phyloP scores from a whole-genome alignment of 306 rosid genomes.

The Ormosia emarginata region DNA sequence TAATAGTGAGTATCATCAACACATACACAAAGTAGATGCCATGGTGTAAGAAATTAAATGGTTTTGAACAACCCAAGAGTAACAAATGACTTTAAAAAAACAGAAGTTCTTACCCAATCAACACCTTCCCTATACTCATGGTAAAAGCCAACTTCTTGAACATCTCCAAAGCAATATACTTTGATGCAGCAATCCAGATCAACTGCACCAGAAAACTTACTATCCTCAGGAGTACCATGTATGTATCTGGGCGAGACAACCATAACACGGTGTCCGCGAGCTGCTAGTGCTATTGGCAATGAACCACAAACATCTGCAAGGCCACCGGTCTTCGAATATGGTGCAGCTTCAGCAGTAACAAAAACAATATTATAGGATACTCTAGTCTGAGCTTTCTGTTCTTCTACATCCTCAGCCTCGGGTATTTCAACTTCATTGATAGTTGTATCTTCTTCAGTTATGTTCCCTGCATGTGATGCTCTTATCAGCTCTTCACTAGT shows the following conservation, averaged over 20 bases:
- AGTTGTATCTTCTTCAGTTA: conserved; percentile 10
- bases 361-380: conserved; percentile 49
- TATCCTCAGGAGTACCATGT: conserved; percentile 54
- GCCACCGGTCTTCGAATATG: conserved; percentile 90
- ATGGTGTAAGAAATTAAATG: background rate
- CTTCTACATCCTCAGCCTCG: conserved; percentile 27
- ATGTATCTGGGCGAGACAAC: conserved; percentile 78
- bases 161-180: conserved; percentile 56
- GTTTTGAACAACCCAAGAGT: background rate
- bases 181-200: conserved; percentile 33
- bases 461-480: conserved; percentile 24
- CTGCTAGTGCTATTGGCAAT: conserved; percentile 73
- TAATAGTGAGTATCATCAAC: conserved; percentile 2
- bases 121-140: conserved; percentile 76
- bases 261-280: conserved; percentile 88
- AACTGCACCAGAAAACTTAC: conserved; percentile 42
- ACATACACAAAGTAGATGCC: background rate
- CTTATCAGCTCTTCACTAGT: conserved; percentile 2
- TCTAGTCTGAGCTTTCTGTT: conserved; percentile 28
- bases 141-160: conserved; percentile 70
- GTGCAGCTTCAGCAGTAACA: conserved; percentile 82
- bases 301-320: conserved; percentile 96
- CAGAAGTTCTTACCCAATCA: conserved; percentile 66
- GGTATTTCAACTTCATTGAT: background rate
- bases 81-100: background rate